Percentiles rank a stretch among this genome's conserved stretches.
Conservation (phyloP, 352 stramenopile species). For the Phytophthora pinifolia region DNA sequence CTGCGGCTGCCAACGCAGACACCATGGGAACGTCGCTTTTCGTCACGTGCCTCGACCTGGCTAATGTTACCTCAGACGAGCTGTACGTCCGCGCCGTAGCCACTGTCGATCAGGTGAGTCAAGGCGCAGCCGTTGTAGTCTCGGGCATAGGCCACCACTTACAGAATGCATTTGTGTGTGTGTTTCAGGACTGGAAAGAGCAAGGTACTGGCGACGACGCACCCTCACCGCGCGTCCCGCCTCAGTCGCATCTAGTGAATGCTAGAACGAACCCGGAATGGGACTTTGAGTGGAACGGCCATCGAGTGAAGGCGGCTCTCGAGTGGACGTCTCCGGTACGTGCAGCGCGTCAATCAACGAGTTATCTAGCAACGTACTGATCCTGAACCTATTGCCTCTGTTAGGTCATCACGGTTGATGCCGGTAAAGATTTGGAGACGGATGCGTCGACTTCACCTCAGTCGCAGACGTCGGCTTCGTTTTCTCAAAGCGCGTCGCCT, state of each 20-base stretch:
- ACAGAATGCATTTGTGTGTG: neutral
- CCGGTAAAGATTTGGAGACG: conserved; percentile 1
- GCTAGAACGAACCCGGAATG: conserved; percentile 70
- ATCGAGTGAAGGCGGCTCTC: conserved; percentile 54
- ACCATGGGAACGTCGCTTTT: conserved; percentile 73
- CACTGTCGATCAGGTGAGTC: conserved; percentile 68
- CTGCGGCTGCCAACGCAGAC: conserved; percentile 39
- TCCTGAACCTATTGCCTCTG: neutral
- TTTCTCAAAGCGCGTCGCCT: conserved; percentile 8
- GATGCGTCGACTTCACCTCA: neutral
- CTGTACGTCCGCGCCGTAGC: conserved; percentile 66
- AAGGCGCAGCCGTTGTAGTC: neutral
- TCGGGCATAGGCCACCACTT: neutral
- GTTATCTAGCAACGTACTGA: conserved; percentile 3
- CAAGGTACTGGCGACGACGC: conserved; percentile 48
- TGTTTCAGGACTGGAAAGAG: conserved; percentile 58
- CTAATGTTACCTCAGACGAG: conserved; percentile 38
- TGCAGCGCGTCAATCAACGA: neutral
- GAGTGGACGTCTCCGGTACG: conserved; percentile 69
- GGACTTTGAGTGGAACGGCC: conserved; percentile 67
- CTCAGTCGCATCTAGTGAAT: conserved; percentile 85
- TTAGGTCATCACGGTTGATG: conserved; percentile 41
- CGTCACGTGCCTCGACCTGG: conserved; percentile 56
- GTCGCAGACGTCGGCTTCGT: conserved; percentile 7
- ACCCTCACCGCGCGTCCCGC: conserved; percentile 61